Conservation (phyloP, 805 yeast genomes). For the Candida orba region DNA sequence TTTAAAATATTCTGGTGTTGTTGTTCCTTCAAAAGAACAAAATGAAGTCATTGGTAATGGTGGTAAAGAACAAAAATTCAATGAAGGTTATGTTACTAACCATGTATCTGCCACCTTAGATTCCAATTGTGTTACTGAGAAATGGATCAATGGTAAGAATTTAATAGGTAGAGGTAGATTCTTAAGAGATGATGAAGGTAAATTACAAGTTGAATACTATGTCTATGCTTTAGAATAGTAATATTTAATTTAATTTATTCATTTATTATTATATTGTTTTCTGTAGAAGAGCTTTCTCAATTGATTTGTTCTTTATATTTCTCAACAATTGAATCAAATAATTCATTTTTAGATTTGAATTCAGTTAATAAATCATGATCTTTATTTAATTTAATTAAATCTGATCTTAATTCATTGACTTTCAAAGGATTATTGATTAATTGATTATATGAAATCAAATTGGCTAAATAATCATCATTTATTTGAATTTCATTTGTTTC, state of each 20-base stretch:
- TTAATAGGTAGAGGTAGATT: slow-evolving; percentile 56
- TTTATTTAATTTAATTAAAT: slow-evolving; percentile 42
- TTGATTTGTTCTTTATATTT: slow-evolving; percentile 37
- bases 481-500: slow-evolving; percentile 28
- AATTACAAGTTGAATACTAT: slow-evolving; percentile 47
- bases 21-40: slow-evolving; percentile 30
- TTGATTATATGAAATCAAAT: slow-evolving; percentile 56
- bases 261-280: too few relatives aligned
- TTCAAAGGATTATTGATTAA: slow-evolving; percentile 37
- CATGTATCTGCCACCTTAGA: slow-evolving; percentile 40
- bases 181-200: slow-evolving; percentile 38
- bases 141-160: slow-evolving; percentile 45
- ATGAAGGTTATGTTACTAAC: slow-evolving; percentile 42
- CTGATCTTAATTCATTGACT: slow-evolving; percentile 34
- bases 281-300: too few relatives aligned
- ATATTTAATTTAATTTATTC: not conserved
- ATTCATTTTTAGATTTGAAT: slow-evolving; percentile 48
- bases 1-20: slow-evolving; percentile 43
- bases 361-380: slow-evolving; percentile 54
- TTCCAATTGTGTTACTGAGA: slow-evolving; percentile 34
- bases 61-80: slow-evolving; percentile 28
- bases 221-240: slow-evolving; percentile 25
- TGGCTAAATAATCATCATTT: slow-evolving; percentile 48
- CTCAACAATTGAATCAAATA: slow-evolving; percentile 63
- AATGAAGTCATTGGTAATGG: slow-evolving; percentile 30